Evolutionary conservation across 176 grass and related monocot genomes (phyloP).

Genomic region (Triticum timopheevii): DNA sequence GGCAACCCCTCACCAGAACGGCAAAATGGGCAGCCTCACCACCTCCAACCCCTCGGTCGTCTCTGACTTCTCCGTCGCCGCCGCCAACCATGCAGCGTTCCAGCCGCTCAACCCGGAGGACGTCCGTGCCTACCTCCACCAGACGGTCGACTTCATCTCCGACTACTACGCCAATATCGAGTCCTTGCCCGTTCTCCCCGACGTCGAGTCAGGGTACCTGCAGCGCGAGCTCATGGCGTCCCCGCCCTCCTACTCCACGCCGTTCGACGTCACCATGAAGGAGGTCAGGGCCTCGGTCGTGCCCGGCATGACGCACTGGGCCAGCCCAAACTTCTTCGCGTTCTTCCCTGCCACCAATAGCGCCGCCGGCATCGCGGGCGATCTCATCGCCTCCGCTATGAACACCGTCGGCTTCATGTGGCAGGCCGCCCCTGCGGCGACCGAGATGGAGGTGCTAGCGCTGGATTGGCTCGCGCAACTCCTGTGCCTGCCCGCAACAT

Average conservation of each 20-base stretch:
- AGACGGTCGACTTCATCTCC: background rate
- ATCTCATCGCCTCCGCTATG: background rate
- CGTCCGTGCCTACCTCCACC: background rate
- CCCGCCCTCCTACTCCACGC: background rate
- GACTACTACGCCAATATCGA: background rate
- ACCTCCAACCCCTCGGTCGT: background rate
- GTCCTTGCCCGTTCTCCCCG: background rate
- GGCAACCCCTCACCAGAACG: too few relatives aligned
- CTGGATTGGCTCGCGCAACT: constrained; percentile 4
- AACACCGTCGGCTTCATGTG: constrained; percentile 3
- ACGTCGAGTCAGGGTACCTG: background rate
- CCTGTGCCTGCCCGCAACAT: background rate
- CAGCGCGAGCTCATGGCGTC: background rate
- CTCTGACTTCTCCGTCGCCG: background rate
- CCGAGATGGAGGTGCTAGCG: constrained; percentile 14
- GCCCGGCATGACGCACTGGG: background rate
- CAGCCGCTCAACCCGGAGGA: background rate
- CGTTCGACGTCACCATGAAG: too few relatives aligned
- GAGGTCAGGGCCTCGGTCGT: too few relatives aligned
- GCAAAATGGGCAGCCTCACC: background rate
- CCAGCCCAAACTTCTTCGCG: constrained; percentile 5
- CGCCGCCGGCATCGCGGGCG: background rate
- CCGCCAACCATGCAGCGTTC: background rate
- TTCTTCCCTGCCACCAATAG: constrained; percentile 3
- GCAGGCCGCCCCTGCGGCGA: background rate